phyloP scores from a whole-genome alignment of 768 basidiomycete species.

The Termitomyces heimii region DNA sequence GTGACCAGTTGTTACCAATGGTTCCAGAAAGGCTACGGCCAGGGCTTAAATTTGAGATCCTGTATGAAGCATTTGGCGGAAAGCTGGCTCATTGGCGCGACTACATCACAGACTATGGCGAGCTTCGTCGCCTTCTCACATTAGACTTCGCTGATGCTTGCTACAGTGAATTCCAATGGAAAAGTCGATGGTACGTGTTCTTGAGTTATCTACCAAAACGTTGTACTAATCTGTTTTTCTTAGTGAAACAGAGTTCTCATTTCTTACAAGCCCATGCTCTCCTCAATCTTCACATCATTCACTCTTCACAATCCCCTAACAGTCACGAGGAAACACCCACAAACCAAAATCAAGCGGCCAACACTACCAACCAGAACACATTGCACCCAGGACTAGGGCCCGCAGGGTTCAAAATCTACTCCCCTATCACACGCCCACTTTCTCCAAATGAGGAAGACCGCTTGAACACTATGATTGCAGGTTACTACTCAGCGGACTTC shows the following conservation, averaged over 20 bases:
- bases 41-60: constrained; percentile 59
- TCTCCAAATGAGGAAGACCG: constrained; percentile 23
- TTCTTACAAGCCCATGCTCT: constrained; percentile 83
- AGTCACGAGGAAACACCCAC: constrained; percentile 24
- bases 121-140: constrained; percentile 12
- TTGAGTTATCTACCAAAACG: background rate
- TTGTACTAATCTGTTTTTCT: constrained; percentile 18
- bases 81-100: constrained; percentile 82
- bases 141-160: background rate
- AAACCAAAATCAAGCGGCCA: constrained; percentile 23
- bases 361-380: constrained; percentile 38
- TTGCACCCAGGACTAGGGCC: constrained; percentile 55
- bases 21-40: constrained; percentile 58
- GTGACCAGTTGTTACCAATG: constrained; percentile 55
- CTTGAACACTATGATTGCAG: constrained; percentile 29
- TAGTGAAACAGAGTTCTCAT: constrained; percentile 75
- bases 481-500: constrained; percentile 60
- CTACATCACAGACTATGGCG: constrained; percentile 70
- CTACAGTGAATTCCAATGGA: constrained; percentile 68
- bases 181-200: constrained; percentile 53
- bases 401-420: constrained; percentile 59
- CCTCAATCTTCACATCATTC: constrained; percentile 83
- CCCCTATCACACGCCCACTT: constrained; percentile 30
- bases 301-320: constrained; percentile 59
- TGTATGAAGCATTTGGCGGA: constrained; percentile 80